Evolutionary conservation across 169 alveolate species (phyloP), one percentile per base, ranked within the genome.

Genomic region (Eimeria acervulina): DNA sequence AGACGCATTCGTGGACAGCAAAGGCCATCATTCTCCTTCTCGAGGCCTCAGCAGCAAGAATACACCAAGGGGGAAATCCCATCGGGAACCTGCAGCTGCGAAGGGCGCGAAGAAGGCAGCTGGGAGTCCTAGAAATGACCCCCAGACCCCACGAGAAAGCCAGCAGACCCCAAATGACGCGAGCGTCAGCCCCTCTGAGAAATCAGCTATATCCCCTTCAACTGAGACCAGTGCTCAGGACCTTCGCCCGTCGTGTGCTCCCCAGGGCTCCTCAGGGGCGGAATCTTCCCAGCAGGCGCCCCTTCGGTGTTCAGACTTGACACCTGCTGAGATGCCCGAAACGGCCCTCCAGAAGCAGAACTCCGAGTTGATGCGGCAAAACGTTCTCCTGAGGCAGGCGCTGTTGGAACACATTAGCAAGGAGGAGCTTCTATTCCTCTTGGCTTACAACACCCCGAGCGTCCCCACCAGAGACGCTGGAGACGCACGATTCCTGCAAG

Each of bases 31-130:
- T 19, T 31, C 91, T 31, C 74, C 72, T 19, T 31, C 91, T 55
- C 91, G 74, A 23, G 51, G 47, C 19, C 66, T 21, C 47, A 83
- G 91, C 76, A 83, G 76, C 91, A 83, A 51, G 52, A 51, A 31
- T 21, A 83, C 51, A 36, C 91, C 47, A 2, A 26, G 42, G 21
- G 74, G 91, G 42, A 83, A 52, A 21, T 10, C 51, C 17, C 70
- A 33, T 3, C 51, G 31, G 76, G 66, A 38, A 33, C 28, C 91
- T 4, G 76, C 76, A 33, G 55, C 26, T 47, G 31, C 36, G 47
- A 55, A 23, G 3, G 40, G 36, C 15, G 76, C 74, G 26, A 51
- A 83, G n/a, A 19, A 78, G 81, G 81, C 31, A 0, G 28, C 1
- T 70, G 31, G 1, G 51, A 17, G 81, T 36, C 81, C 81, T 33